Base-by-base conservation (phyloP, 768 basidiomycete genomes). In the Trametes sanguinea region DNA sequence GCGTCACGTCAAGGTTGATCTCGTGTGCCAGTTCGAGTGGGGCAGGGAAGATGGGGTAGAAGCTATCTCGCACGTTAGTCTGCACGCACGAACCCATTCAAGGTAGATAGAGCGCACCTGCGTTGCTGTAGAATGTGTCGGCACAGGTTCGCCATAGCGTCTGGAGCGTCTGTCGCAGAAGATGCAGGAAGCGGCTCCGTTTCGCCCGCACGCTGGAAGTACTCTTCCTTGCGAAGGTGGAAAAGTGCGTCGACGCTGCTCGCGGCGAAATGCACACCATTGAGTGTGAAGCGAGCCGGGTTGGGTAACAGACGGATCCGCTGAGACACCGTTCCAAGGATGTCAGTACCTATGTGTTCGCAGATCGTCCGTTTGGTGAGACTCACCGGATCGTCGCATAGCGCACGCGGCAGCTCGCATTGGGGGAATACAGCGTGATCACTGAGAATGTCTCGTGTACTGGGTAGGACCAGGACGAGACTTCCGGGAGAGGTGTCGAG, bases 31-130 rank as follows among this genome's bases (percentile, higher is more conserved):
- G 74, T 6, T 90, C 89, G 11, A 80, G 71, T 0, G 97, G 94
- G 1, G 86, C 83, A 8, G 97, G 97, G 74, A 98, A 98, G 43
- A 97, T 75, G 0, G 97, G 97, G 72, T 98, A 99, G 77, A 97
- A 97, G 68, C 94, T 98, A 71, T 17, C 22, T 16, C 11, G 17
- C 1, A 29, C 14, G 6, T 47, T 32, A n/a, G 7, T 14, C 17
- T n/a, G 4, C 29, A 22, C 43, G 14, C 29, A 22, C 8, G 47
- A 27, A 4, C 9, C 47, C 29, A 22, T 22, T 22, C 4, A 30
- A 51, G 10, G 43, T 17, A 29, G 37, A 69, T 22, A 22, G 22
- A 22, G 22, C 76, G 42, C 61, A 94, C 95, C 88, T 94, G 72
- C 93, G 81, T 68, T 99, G 97, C 57, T 93, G 85, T 37, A 98